Evolutionary conservation across 169 alveolate species (phyloP).

Genomic region (Eimeria acervulina): DNA sequence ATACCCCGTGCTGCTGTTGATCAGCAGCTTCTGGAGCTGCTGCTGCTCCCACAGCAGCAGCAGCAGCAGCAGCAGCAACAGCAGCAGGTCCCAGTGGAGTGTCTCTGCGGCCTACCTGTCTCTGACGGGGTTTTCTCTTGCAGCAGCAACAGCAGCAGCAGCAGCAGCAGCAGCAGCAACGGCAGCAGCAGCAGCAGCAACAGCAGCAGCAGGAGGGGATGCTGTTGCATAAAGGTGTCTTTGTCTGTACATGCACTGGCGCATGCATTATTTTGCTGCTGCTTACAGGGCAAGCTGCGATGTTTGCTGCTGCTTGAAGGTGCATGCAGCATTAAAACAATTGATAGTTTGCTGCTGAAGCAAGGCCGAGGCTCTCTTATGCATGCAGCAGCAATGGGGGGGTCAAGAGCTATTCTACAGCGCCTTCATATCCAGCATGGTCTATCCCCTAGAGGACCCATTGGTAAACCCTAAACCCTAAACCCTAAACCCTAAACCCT

Average conservation of each 20-base stretch:
- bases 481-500: too few species aligned
- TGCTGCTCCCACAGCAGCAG: conserved; percentile 67
- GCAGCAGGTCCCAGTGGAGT: conserved; percentile 40
- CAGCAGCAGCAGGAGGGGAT: not conserved
- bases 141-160: conserved; percentile 5
- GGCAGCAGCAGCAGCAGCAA: not conserved
- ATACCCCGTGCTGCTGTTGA: not conserved
- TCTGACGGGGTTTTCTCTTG: not conserved
- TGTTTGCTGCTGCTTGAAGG: conserved; percentile 36
- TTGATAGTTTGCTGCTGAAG: conserved; percentile 25
- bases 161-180: not conserved
- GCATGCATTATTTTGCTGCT: conserved; percentile 56
- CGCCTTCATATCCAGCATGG: not conserved
- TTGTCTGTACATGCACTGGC: not conserved
- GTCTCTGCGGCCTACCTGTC: conserved; percentile 45
- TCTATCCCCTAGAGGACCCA: conserved; percentile 26
- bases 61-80: conserved; percentile 41
- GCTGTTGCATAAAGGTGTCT: not conserved
- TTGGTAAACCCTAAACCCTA: conserved; percentile 34
- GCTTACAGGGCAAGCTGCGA: conserved; percentile 64
- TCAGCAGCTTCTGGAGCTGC: conserved; percentile 43
- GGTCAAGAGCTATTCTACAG: conserved; percentile 47
- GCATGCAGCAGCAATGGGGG: conserved; percentile 76
- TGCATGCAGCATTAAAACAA: conserved; percentile 40
- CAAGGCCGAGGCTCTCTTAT: conserved; percentile 16